Percentiles rank a stretch among this genome's conserved stretches.
Evolutionary conservation across 2,329 filamentous ascomycete genomes (phyloP).

Genomic region (Talaromyces pinophilus): DNA sequence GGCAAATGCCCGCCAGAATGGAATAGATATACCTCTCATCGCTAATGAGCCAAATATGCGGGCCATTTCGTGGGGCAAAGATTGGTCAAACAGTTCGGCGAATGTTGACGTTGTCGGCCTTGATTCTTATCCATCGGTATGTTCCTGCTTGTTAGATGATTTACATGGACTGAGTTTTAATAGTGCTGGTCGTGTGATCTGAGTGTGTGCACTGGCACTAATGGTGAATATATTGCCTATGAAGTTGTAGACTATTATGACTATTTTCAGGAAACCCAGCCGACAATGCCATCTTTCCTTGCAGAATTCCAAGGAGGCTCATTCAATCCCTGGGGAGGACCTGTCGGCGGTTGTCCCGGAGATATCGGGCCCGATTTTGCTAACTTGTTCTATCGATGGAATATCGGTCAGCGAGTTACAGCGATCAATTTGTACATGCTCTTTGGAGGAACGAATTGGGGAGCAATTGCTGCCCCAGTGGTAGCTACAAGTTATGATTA

Average conservation of each 20-base stretch:
- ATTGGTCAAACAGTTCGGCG: constrained; percentile 57
- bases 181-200: constrained; percentile 66
- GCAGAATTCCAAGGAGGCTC: constrained; percentile 67
- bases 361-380: constrained; percentile 62
- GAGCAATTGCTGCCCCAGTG: constrained; percentile 70
- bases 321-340: constrained; percentile 75
- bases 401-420: constrained; percentile 61
- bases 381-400: constrained; percentile 65
- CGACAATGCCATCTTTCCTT: constrained; percentile 33
- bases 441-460: constrained; percentile 69
- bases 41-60: constrained; percentile 70
- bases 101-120: constrained; percentile 66
- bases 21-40: constrained; percentile 72
- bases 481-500: constrained; percentile 65
- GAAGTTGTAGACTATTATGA: constrained; percentile 52
- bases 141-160: background rate
- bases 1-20: constrained; percentile 65
- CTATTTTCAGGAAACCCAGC: constrained; percentile 48
- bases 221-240: constrained; percentile 61
- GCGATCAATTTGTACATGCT: constrained; percentile 64
- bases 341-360: constrained; percentile 57
- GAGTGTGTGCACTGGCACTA: constrained; percentile 61
- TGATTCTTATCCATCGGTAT: constrained; percentile 59
- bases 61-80: constrained; percentile 60
- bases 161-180: background rate